Base-by-base conservation (phyloP, 495 filamentous ascomycete genomes). In the Venustampulla echinocandica region DNA sequence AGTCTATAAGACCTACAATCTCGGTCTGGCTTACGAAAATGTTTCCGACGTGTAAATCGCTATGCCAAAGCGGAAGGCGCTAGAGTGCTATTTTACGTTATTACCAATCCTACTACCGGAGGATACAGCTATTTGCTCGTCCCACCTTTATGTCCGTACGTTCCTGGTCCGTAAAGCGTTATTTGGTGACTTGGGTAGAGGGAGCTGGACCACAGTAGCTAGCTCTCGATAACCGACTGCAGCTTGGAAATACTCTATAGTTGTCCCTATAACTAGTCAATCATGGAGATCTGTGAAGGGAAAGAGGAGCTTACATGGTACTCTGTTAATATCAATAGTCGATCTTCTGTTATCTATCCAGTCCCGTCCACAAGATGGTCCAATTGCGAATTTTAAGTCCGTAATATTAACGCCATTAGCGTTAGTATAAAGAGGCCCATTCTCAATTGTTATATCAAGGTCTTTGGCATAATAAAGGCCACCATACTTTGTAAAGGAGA, bases 1-100 rank as follows among this genome's bases (percentile, higher is more conserved):
- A 67, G 47, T 63, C 63, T 25, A 65, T 67, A 20, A 64, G 55
- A 20, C 59, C 58, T 9, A 58, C 39, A 10, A 65, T 49, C 34
- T 61, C 44, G n/a, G 55, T 43, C 32, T 60, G 60, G 46, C 60
- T 11, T 7, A 67, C 58, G 42, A 64, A 68, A 18, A 70, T 64
- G 37, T 69, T 70, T 17, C 60, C 53, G 23, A 50, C 33, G 40
- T 68, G 65, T 10, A 69, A 57, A 27, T 70, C 65, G 15, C 46
- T 37, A 46, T 69, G 65, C 63, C 61, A 66, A 18, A 69, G 22
- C 47, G 20, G 55, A 25, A 57, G 34, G 20, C n/a, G n/a, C n/a
- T n/a, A n/a, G n/a, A n/a, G n/a, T n/a, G n/a, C n/a, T n/a, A n/a
- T n/a, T n/a, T n/a, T n/a, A n/a, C n/a, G n/a, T n/a, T n/a, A n/a